Percentiles rank a stretch among this genome's conserved stretches.
Conservation (phyloP, 2,329 filamentous ascomycete genomes). For the Metarhizium robertsii region DNA sequence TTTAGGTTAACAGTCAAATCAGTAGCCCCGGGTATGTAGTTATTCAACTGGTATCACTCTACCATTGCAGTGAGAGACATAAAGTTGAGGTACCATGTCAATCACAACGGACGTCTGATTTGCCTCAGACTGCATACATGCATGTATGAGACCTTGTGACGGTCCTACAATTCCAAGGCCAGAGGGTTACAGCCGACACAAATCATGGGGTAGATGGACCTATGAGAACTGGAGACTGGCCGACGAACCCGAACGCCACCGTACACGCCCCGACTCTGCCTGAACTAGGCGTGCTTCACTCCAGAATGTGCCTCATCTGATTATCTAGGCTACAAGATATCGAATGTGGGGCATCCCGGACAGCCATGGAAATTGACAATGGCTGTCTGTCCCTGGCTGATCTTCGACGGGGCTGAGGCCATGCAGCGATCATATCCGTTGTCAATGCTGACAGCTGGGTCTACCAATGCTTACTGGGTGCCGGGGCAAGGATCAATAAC, state of each 20-base stretch:
- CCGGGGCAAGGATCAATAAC: not conserved
- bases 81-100: not conserved
- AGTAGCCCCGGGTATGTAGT: not conserved
- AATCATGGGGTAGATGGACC: not conserved
- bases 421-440: not conserved
- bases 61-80: not conserved
- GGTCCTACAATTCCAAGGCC: not conserved
- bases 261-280: not conserved
- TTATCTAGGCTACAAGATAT: not conserved
- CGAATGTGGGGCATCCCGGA: not conserved
- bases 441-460: too few relatives aligned
- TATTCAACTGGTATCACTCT: not conserved
- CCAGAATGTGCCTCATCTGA: not conserved
- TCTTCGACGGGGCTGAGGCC: not conserved
- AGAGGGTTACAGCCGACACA: not conserved
- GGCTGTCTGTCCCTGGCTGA: not conserved
- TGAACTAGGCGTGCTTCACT: not conserved
- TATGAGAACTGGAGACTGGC: not conserved
- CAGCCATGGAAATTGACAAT: not conserved
- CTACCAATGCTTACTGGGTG: not conserved
- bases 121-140: not conserved
- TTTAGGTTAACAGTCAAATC: not conserved
- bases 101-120: not conserved
- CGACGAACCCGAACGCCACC: not conserved
- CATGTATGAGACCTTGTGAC: not conserved